phyloP scores from a whole-genome alignment of 352 stramenopile genomes.

The Phytopythium boreale region DNA sequence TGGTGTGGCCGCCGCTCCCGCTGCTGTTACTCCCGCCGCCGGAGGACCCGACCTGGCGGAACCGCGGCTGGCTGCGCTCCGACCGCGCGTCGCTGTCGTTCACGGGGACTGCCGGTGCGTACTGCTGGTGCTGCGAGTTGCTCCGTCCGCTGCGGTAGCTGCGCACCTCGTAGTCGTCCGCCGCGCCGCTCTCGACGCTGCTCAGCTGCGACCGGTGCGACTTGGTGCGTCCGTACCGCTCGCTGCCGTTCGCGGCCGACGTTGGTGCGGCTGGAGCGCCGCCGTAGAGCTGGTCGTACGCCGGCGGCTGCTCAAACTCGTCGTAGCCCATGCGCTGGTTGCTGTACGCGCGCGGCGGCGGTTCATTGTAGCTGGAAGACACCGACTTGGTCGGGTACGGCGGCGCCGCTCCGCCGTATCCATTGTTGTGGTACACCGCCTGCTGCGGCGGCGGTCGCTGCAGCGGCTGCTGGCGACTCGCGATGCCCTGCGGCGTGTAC shows the following conservation, averaged over 20 bases:
- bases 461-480: slow-evolving; percentile 12
- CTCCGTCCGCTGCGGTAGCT: slow-evolving; percentile 3
- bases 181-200: background rate
- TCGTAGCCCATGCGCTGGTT: background rate
- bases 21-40: slow-evolving; percentile 8
- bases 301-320: slow-evolving; percentile 14
- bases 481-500: slow-evolving; percentile 12
- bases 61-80: background rate
- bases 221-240: slow-evolving; percentile 3
- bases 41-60: background rate
- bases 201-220: slow-evolving; percentile 1
- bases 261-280: no score
- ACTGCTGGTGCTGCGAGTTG: background rate
- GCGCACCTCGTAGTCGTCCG: slow-evolving; percentile 3
- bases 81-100: background rate
- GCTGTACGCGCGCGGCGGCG: background rate
- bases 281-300: slow-evolving; percentile 7
- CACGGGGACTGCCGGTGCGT: background rate
- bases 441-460: slow-evolving; percentile 3
- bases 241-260: background rate
- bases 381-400: background rate
- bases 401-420: background rate
- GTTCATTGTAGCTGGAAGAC: background rate
- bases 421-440: background rate
- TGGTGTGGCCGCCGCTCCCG: slow-evolving; percentile 14